phyloP scores from a whole-genome alignment of 495 filamentous ascomycete genomes.

The Talaromyces nanjingensis region DNA sequence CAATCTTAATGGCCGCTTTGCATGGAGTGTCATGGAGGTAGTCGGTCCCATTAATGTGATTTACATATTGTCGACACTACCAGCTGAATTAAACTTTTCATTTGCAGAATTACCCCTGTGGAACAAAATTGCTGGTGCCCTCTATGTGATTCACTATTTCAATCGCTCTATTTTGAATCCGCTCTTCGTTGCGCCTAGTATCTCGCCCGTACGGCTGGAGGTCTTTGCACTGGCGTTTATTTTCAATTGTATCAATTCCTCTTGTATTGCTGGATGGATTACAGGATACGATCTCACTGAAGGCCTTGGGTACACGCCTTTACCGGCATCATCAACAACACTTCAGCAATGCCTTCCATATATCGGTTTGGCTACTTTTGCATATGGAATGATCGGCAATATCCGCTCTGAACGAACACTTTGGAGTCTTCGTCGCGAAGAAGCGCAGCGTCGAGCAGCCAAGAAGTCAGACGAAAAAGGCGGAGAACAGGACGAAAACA shows the following conservation, averaged over 20 bases:
- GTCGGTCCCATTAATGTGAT: constrained; percentile 68
- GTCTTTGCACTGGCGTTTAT: constrained; percentile 51
- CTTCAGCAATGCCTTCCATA: constrained; percentile 11
- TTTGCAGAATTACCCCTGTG: constrained; percentile 15
- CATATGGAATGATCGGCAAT: constrained; percentile 69
- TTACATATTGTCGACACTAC: constrained; percentile 65
- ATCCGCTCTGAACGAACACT: constrained; percentile 65
- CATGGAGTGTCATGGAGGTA: constrained; percentile 82
- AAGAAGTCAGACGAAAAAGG: constrained; percentile 38
- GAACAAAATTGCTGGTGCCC: constrained; percentile 27
- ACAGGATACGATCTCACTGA: constrained; percentile 36
- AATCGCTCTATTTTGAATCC: constrained; percentile 83
- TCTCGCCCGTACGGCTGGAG: constrained; percentile 74
- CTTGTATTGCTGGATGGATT: constrained; percentile 72
- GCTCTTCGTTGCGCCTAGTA: constrained; percentile 71
- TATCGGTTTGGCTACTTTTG: constrained; percentile 53
- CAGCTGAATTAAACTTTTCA: constrained; percentile 22
- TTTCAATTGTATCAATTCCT: constrained; percentile 78
- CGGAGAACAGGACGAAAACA: constrained; percentile 22
- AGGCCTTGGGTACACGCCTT: not conserved
- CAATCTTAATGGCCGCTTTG: constrained; percentile 83
- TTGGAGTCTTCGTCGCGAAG: constrained; percentile 51
- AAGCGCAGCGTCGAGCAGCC: constrained; percentile 31
- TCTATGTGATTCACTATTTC: constrained; percentile 66
- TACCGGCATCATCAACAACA: constrained; percentile 12